Percentiles rank a stretch among this genome's conserved stretches.
These are phyloP conservation scores for Knufia petricola DNA, from an alignment of 2,329 filamentous ascomycete species.

Conservation along the genomic window DNA sequence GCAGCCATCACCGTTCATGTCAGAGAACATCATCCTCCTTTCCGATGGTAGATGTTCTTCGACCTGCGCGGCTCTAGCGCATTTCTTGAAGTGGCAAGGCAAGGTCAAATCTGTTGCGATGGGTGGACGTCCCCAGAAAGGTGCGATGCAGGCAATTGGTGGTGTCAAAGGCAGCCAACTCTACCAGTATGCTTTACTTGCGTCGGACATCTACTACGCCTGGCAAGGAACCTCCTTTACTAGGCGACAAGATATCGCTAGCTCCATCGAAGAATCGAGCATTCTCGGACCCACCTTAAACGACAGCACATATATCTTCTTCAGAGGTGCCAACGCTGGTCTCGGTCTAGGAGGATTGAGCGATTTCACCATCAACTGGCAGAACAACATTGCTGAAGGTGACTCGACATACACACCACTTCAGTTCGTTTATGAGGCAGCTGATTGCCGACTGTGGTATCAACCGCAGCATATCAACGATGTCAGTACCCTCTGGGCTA, in stretches of 20 bases:
- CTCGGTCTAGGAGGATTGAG: neutral
- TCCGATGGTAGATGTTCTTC: constrained; percentile 50
- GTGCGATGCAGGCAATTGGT: constrained; percentile 51
- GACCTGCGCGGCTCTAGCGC: constrained; percentile 50
- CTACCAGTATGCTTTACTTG: constrained; percentile 2
- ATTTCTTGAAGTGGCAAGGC: constrained; percentile 41
- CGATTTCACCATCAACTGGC: constrained; percentile 34
- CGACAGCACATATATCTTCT: constrained; percentile 2
- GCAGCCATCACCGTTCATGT: constrained; percentile 24
- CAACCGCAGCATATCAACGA: constrained; percentile 8
- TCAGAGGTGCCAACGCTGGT: neutral
- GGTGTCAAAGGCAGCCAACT: constrained; percentile 46
- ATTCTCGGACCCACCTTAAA: neutral
- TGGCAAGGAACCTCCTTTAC: neutral
- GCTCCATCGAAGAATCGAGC: neutral
- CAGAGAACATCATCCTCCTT: constrained; percentile 32
- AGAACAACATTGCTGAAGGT: constrained; percentile 37
- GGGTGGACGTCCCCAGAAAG: constrained; percentile 47
- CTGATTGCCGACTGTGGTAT: constrained; percentile 43
- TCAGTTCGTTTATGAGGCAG: constrained; percentile 53
- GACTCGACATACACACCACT: constrained; percentile 38
- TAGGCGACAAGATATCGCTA: neutral
- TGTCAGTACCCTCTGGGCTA: constrained; percentile 6
- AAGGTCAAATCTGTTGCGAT: constrained; percentile 48
- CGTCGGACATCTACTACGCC: neutral